These are phyloP conservation scores for Macrolepiota fuliginosa DNA, from an alignment of 768 basidiomycete genomes.

Conservation along the genomic window DNA sequence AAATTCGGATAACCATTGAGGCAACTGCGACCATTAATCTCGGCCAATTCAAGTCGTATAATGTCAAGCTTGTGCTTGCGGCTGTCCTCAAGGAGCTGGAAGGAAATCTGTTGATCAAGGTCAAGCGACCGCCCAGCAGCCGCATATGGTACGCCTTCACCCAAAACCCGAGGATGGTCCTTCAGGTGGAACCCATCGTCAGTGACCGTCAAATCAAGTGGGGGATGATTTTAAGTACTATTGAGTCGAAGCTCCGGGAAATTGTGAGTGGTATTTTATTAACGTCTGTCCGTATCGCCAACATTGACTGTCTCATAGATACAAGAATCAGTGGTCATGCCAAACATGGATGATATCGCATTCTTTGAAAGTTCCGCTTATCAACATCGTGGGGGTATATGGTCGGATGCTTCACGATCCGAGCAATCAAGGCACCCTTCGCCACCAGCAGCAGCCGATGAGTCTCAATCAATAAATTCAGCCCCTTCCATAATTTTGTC, in stretches of 20 bases:
- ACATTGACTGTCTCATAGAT: constrained; percentile 54
- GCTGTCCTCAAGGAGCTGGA: constrained; percentile 87
- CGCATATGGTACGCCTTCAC: constrained; percentile 98
- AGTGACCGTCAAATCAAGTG: constrained; percentile 93
- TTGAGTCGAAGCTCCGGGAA: constrained; percentile 86
- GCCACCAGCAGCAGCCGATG: constrained; percentile 22
- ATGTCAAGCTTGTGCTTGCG: constrained; percentile 86
- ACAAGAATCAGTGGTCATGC: constrained; percentile 89
- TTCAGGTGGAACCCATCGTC: constrained; percentile 92
- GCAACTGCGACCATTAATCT: constrained; percentile 86
- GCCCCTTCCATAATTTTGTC: constrained; percentile 24
- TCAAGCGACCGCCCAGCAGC: constrained; percentile 94
- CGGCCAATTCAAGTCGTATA: constrained; percentile 85
- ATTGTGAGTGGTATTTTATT: constrained; percentile 53
- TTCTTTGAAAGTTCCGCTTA: constrained; percentile 81
- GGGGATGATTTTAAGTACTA: constrained; percentile 86
- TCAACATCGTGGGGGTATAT: constrained; percentile 83
- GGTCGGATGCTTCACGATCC: constrained; percentile 66
- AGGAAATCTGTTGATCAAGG: constrained; percentile 84
- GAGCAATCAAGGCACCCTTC: constrained; percentile 22
- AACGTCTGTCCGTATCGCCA: not conserved
- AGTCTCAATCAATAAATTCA: constrained; percentile 32
- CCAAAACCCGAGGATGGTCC: constrained; percentile 79
- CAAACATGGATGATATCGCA: constrained; percentile 97
- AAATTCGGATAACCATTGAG: constrained; percentile 85